These are phyloP conservation scores for Pisolithus marmoratus DNA, from an alignment of 768 basidiomycete species.

Conservation along the genomic window DNA sequence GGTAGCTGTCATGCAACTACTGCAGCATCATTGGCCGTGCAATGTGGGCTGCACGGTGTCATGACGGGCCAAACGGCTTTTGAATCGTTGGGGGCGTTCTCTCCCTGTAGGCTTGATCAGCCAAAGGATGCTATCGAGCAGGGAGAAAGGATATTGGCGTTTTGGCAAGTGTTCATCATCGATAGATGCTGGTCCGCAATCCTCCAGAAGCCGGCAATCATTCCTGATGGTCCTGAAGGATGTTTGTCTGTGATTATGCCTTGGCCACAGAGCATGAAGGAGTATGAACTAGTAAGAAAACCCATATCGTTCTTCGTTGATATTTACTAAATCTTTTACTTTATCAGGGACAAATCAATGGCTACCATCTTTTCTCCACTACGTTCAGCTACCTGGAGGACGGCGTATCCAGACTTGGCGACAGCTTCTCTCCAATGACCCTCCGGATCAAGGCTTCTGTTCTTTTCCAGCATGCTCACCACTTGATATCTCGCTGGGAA, in stretches of 20 bases:
- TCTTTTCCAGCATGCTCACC: slow-evolving; percentile 63
- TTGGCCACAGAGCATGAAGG: slow-evolving; percentile 70
- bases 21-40: slow-evolving; percentile 66
- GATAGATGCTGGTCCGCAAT: slow-evolving; percentile 80
- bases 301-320: slow-evolving; percentile 3
- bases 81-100: slow-evolving; percentile 30
- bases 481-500: slow-evolving; percentile 55
- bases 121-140: slow-evolving; percentile 54
- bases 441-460: slow-evolving; percentile 74
- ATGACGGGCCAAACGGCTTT: slow-evolving; percentile 28
- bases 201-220: slow-evolving; percentile 58
- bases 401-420: slow-evolving; percentile 40
- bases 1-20: slow-evolving; percentile 74
- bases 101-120: slow-evolving; percentile 47
- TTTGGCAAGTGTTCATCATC: slow-evolving; percentile 80
- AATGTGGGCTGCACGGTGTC: slow-evolving; percentile 60
- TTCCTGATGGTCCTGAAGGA: slow-evolving; percentile 57
- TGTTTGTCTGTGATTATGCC: slow-evolving; percentile 62
- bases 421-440: slow-evolving; percentile 58
- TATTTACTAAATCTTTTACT: slow-evolving; percentile 13
- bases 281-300: slow-evolving; percentile 62
- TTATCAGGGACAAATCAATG: slow-evolving; percentile 52
- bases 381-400: slow-evolving; percentile 59
- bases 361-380: slow-evolving; percentile 49
- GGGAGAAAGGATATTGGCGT: slow-evolving; percentile 67